These are phyloP conservation scores for Russula abietina DNA, from an alignment of 768 basidiomycete species.

Conservation along the genomic window DNA sequence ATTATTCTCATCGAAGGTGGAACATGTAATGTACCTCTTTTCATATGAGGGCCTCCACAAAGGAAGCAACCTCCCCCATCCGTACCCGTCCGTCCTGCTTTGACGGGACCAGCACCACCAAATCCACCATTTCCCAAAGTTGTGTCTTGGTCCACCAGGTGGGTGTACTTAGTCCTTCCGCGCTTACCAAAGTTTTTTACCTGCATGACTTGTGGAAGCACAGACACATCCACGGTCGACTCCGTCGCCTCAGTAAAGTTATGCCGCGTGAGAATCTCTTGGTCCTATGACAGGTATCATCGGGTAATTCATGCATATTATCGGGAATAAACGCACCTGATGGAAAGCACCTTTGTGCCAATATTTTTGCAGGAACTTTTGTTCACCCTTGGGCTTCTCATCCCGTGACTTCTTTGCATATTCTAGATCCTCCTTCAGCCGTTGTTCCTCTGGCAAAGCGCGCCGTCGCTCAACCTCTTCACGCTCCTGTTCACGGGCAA, in stretches of 20 bases:
- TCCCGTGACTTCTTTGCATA: slow-evolving; percentile 74
- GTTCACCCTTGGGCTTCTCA: slow-evolving; percentile 85
- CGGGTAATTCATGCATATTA: background rate
- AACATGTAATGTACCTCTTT: slow-evolving; percentile 54
- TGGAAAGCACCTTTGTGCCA: slow-evolving; percentile 99
- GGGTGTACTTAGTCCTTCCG: slow-evolving; percentile 92
- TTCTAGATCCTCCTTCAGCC: slow-evolving; percentile 88
- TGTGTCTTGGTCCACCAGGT: slow-evolving; percentile 92
- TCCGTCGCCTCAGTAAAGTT: slow-evolving; percentile 89
- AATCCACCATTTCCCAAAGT: slow-evolving; percentile 58
- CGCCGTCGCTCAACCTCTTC: slow-evolving; percentile 89
- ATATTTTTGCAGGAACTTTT: slow-evolving; percentile 95
- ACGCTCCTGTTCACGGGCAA: slow-evolving; percentile 74
- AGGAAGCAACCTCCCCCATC: slow-evolving; percentile 77
- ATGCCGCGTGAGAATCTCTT: slow-evolving; percentile 73
- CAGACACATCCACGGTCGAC: slow-evolving; percentile 79
- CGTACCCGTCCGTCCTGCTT: slow-evolving; percentile 48
- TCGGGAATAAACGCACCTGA: slow-evolving; percentile 49
- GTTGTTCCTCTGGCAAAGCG: slow-evolving; percentile 88
- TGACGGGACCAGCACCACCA: slow-evolving; percentile 51
- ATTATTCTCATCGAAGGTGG: background rate
- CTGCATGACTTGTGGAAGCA: slow-evolving; percentile 95
- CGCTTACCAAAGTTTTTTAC: slow-evolving; percentile 92
- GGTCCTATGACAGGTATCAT: slow-evolving; percentile 51
- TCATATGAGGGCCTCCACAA: slow-evolving; percentile 91